Base-by-base conservation (phyloP, 805 yeast species). In the Wickerhamomyces subpelliculosus region DNA sequence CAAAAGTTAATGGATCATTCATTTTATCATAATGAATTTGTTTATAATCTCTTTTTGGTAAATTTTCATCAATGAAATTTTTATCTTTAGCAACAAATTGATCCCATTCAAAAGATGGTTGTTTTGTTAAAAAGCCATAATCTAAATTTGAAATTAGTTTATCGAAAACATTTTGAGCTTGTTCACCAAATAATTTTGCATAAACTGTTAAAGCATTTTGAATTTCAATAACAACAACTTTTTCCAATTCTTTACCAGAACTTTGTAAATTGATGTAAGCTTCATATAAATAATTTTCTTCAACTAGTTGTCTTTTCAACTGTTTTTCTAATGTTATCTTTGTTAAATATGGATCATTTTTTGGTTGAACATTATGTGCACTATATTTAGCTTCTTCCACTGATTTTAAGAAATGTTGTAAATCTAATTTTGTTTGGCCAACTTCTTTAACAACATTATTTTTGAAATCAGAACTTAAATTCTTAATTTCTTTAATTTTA, bases 41-140 rank as follows among this genome's bases (percentile, higher is more conserved):
- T 34, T 70, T 68, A 38, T 71, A 60, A 38, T 72, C 75, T 49
- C 95, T 68, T 62, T 73, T 71, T 43, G 84, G 81, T 34, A 78
- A 57, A 35, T 67, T 62, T 24, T 76, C 76, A 48, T 80, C 78
- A 38, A 86, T 71, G 52, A 86, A 84, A 57, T 80, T 78, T 32
- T 73, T 65, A 61, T 89, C 88, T 44, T 81, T 74, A 9, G 77
- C 62, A 37, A 89, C 73, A 47, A 86, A 93, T 25, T 84, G 73
- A 43, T 84, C 85, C 96, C 97, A 90, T 65, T 93, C 97, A 55
- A 78, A 77, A 27, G 75, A 69, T 11, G 95, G 79, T 42, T 84
- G 88, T 54, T 84, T 82, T 26, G 83, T 72, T 44, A 88, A 72
- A 47, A 88, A 77, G 3, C 88, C 88, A 28, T 62, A 53, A 49